Base-by-base conservation (phyloP, 2,329 filamentous ascomycete species). In the Biscogniauxia sp. region DNA sequence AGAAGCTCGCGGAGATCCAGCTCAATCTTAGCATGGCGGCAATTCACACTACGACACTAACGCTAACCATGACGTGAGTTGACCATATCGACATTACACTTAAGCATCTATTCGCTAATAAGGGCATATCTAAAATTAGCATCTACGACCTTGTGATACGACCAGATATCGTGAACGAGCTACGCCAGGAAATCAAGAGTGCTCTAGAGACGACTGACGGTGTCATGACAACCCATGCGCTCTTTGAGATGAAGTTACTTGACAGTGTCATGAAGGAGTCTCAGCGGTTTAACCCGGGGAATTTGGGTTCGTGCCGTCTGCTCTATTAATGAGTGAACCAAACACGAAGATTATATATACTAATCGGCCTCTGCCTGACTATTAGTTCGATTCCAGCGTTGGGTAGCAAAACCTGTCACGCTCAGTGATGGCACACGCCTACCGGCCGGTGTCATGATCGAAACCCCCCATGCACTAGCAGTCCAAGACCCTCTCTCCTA, bases 71-170 rank as follows among this genome's bases (percentile, higher is more conserved):
- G 61, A 77, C 65, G 75, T 78, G 62, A 62, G 75, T 66, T 15
- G 26, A 7, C 17, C 13, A 57, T 2, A 20, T 20, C 25, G 9
- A 32, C 28, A 5, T 51, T 51, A 23, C 23, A 52, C 25, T 60
- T 28, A 60, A 51, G 2, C 2, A 25, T 13, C 13, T 5, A 2
- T 19, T 15, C 15, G 11, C 37, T 45, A n/a, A 45, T n/a, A 6
- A 45, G 37, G n/a, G n/a, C n/a, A 11, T n/a, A n/a, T 45, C 15
- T 11, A 17, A 5, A n/a, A 56, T n/a, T 41, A 77, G 76, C 2
- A 73, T 87, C 51, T 84, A 80, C 66, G 80, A 82, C 57, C 69
- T 88, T 3, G 78, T 78, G 0, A 76, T 78, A 3, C 70, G 73
- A 60, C 83, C 82, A 0, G 78, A 84, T 37, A 72, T 81, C 58